Conservation (phyloP, 2,329 filamentous ascomycete species). For the Xylariaceae sp. region DNA sequence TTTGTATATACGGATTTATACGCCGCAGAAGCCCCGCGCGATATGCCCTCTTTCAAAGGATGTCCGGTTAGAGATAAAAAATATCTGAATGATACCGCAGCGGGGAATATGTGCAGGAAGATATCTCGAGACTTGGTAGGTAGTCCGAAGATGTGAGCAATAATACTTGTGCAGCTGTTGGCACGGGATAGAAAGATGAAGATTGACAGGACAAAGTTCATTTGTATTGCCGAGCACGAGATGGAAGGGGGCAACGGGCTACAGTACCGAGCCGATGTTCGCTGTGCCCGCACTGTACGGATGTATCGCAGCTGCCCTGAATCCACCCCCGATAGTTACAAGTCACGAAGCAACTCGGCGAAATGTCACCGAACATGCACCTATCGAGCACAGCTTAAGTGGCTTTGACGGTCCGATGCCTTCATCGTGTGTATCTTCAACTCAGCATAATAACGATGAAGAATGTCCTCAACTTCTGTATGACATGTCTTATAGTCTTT, state of each 20-base stretch:
- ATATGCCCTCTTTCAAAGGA: not conserved
- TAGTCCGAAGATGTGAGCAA: not conserved
- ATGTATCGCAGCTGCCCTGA: not conserved
- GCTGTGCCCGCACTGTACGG: not conserved
- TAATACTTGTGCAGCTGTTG: not conserved
- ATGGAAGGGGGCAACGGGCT: not conserved
- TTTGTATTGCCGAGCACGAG: not conserved
- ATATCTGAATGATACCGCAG: not conserved
- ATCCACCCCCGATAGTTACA: not conserved
- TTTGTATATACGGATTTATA: not conserved
- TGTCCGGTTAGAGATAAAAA: not conserved
- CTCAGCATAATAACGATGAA: no score
- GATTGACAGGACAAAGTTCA: not conserved
- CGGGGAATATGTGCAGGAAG: not conserved
- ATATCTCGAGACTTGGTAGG: not conserved
- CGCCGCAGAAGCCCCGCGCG: conserved; percentile 8
- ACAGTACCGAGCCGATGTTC: no score
- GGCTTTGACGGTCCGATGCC: not conserved
- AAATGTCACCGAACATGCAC: not conserved
- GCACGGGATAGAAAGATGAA: not conserved
- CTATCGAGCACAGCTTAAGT: not conserved
- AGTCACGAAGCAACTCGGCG: not conserved
- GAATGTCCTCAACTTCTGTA: no score
- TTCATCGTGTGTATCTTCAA: no score
- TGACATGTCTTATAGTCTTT: no score